A percentile compares a stretch with the other conserved stretches of the same genome.
phyloP scores from a whole-genome alignment of 306 rosid species.

The Cucurbita pepo region DNA sequence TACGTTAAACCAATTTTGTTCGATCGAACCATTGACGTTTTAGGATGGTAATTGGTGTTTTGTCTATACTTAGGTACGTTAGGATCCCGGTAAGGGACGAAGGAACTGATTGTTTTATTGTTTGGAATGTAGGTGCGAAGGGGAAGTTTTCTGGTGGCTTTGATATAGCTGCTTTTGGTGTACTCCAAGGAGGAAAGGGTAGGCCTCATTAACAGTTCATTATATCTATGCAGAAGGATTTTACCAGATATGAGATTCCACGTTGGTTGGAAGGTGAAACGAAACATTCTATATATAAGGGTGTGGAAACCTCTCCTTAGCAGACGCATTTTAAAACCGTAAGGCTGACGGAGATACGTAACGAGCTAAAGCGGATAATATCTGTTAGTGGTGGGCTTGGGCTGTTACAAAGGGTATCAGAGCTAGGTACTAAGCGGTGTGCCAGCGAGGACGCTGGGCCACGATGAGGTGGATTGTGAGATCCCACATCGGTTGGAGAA shows the following conservation, averaged over 20 bases:
- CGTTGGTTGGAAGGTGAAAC: too few relatives aligned
- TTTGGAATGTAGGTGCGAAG: constrained; percentile 43
- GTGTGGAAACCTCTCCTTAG: too few relatives aligned
- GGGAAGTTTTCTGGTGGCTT: constrained; percentile 94
- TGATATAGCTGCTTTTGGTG: constrained; percentile 62
- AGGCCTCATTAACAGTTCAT: neutral
- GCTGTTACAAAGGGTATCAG: too few relatives aligned
- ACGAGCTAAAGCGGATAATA: too few relatives aligned
- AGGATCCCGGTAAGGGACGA: neutral
- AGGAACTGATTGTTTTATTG: neutral
- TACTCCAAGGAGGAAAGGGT: constrained; percentile 47
- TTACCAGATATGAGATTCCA: neutral
- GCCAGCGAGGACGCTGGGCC: too few relatives aligned
- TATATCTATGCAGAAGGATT: neutral
- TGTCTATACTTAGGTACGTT: neutral
- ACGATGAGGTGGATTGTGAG: too few relatives aligned
- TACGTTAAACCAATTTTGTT: neutral
- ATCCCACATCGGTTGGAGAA: too few relatives aligned
- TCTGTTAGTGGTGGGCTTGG: too few relatives aligned
- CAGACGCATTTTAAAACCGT: too few relatives aligned
- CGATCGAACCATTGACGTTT: neutral
- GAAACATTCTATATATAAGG: too few relatives aligned
- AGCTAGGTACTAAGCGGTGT: too few relatives aligned
- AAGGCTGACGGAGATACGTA: too few relatives aligned
- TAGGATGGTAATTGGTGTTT: neutral